phyloP scores from a whole-genome alignment of 306 rosid genomes.

The Quercus aquifolioides region DNA sequence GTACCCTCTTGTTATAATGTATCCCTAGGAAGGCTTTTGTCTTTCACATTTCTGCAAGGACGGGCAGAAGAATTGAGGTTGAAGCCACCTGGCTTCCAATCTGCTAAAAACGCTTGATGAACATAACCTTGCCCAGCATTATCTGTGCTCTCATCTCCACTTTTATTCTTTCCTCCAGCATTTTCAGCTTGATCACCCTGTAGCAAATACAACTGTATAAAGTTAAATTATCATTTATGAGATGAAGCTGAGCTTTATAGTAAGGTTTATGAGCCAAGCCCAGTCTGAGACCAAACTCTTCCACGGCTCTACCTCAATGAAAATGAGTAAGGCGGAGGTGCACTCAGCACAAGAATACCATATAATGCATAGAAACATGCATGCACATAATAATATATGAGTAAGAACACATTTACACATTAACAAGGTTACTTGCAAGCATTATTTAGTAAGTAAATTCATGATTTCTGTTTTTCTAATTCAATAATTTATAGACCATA shows the following conservation, averaged over 20 bases:
- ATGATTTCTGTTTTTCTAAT: neutral
- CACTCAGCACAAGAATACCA: neutral
- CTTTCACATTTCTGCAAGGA: constrained; percentile 32
- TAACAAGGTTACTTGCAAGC: neutral
- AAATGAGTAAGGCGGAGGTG: neutral
- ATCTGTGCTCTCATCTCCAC: constrained; percentile 43
- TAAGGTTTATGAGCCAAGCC: neutral
- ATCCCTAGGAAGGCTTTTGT: constrained; percentile 43
- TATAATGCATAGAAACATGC: neutral
- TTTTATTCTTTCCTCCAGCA: constrained; percentile 32
- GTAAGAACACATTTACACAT: neutral
- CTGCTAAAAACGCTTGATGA: constrained; percentile 83
- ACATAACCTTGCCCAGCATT: constrained; percentile 59
- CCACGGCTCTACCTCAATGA: neutral
- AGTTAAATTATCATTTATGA: constrained; percentile 17
- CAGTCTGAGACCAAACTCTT: neutral
- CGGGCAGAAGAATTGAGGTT: constrained; percentile 31
- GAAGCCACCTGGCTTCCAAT: constrained; percentile 71
- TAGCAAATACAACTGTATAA: constrained; percentile 21
- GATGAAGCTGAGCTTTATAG: neutral
- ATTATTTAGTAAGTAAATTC: neutral
- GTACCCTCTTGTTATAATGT: constrained; percentile 28
- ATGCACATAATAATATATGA: neutral
- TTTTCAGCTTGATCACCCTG: constrained; percentile 61
- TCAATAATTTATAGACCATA: neutral